phyloP scores from a whole-genome alignment of 2,329 filamentous ascomycete species.

The Colletotrichum sidae region DNA sequence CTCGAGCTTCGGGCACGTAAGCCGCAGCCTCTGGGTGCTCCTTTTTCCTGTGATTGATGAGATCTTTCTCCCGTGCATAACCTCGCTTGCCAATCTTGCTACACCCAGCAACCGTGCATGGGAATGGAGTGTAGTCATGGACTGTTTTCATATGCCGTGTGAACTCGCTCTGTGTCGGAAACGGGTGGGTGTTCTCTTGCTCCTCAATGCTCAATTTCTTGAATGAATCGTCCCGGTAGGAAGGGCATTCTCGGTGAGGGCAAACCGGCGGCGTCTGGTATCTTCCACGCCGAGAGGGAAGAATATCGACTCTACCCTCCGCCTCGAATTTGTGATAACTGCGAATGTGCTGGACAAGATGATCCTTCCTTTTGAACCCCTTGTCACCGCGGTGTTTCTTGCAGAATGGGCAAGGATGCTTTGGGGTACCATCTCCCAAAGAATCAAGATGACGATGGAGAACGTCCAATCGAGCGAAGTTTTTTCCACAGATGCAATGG shows the following conservation, averaged over 20 bases:
- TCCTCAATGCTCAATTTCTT: conserved; percentile 23
- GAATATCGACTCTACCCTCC: conserved; percentile 21
- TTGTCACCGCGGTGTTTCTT: conserved; percentile 45
- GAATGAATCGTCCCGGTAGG: conserved; percentile 37
- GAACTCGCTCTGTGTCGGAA: conserved; percentile 43
- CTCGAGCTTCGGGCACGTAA: conserved; percentile 3
- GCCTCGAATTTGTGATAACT: conserved; percentile 49
- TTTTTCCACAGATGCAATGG: conserved; percentile 41
- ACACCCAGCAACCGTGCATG: conserved; percentile 46
- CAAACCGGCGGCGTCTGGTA: conserved; percentile 34
- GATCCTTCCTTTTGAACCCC: conserved; percentile 51
- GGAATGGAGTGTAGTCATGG: conserved; percentile 48
- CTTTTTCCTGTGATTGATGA: conserved; percentile 41
- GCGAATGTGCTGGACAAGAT: conserved; percentile 50
- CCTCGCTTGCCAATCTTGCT: conserved; percentile 41
- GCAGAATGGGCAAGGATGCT: conserved; percentile 47
- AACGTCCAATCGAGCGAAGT: conserved; percentile 44
- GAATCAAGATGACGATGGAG: conserved; percentile 42
- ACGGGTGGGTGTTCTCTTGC: conserved; percentile 29
- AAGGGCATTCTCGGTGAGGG: conserved; percentile 40
- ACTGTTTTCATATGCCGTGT: conserved; percentile 50
- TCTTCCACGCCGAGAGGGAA: conserved; percentile 3
- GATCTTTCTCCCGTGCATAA: conserved; percentile 40
- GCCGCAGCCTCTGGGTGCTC: conserved; percentile 37
- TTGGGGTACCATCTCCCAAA: conserved; percentile 31